A percentile compares a stretch with the other conserved stretches of the same genome.
phyloP scores from a whole-genome alignment of 1,284 basidiomycete species.

The Trichosporon sp. region DNA sequence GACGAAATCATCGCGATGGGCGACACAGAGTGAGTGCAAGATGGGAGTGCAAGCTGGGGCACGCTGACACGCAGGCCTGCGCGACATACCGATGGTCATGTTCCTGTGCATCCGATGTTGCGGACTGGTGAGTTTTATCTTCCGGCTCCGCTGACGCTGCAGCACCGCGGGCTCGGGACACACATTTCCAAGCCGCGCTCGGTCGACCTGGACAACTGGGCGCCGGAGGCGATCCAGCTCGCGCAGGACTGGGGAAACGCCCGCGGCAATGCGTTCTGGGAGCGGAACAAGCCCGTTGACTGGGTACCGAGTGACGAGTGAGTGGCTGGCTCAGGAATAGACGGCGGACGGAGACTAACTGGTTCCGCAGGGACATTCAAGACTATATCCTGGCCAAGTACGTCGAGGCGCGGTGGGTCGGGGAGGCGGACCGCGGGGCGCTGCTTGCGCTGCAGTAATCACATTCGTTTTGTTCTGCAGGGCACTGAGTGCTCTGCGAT shows the following conservation, averaged over 20 bases:
- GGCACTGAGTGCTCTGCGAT: neutral
- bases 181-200: constrained; percentile 54
- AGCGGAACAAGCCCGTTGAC: constrained; percentile 31
- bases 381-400: constrained; percentile 50
- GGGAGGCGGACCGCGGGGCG: constrained; percentile 23
- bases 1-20: constrained; percentile 47
- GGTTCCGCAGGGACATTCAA: constrained; percentile 28
- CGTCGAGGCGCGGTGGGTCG: constrained; percentile 46
- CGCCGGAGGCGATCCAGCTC: constrained; percentile 43
- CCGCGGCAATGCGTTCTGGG: constrained; percentile 49
- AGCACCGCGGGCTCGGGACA: constrained; percentile 53
- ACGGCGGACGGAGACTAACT: neutral
- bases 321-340: constrained; percentile 16
- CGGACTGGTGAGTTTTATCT: constrained; percentile 38
- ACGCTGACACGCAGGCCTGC: constrained; percentile 29
- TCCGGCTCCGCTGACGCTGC: neutral
- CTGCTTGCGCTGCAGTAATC: constrained; percentile 19
- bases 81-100: constrained; percentile 50
- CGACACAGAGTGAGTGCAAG: constrained; percentile 40
- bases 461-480: neutral
- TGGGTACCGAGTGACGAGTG: constrained; percentile 38
- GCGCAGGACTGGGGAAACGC: constrained; percentile 50
- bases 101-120: constrained; percentile 55
- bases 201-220: constrained; percentile 55
- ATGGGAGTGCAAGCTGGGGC: neutral